Conservation (phyloP, 2,329 filamentous ascomycete species). For the Escovopsis sp. region DNA sequence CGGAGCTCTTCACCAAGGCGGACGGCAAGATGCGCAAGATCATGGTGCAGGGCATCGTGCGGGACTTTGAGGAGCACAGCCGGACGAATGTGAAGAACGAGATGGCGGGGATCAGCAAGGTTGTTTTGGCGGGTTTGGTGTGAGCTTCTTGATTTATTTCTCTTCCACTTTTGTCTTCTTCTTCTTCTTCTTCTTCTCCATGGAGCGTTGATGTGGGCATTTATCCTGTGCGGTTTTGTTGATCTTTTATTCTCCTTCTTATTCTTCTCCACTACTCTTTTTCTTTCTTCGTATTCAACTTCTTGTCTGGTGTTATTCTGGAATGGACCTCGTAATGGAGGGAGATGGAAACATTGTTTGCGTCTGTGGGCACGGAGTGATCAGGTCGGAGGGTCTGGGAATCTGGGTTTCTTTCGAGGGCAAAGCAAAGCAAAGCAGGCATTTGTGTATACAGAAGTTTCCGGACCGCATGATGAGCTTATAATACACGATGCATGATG, state of each 20-base stretch:
- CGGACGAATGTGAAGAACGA: slow-evolving; percentile 64
- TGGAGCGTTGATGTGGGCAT: background rate
- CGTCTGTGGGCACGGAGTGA: too few relatives aligned
- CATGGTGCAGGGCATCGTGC: slow-evolving; percentile 70
- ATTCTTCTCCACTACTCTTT: background rate
- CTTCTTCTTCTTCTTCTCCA: background rate
- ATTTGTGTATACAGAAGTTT: slow-evolving; percentile 3
- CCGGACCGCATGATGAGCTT: slow-evolving; percentile 6
- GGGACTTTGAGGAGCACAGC: slow-evolving; percentile 86
- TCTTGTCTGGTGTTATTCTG: too few relatives aligned
- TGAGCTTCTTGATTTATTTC: slow-evolving; percentile 15
- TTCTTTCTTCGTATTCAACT: slow-evolving; percentile 2
- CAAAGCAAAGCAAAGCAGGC: background rate
- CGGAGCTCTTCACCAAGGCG: slow-evolving; percentile 79
- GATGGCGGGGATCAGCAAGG: slow-evolving; percentile 71
- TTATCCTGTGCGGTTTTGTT: background rate
- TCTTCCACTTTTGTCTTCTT: background rate
- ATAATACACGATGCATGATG: slow-evolving; percentile 3
- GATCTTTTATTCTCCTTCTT: background rate
- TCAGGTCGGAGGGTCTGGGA: too few relatives aligned
- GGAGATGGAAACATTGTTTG: too few relatives aligned
- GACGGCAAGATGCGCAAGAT: slow-evolving; percentile 79
- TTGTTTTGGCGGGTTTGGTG: slow-evolving; percentile 80
- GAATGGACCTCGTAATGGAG: too few relatives aligned
- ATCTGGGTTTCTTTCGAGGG: too few relatives aligned